Base-by-base conservation (phyloP, 2,329 filamentous ascomycete species). In the Cryphonectria japonica region DNA sequence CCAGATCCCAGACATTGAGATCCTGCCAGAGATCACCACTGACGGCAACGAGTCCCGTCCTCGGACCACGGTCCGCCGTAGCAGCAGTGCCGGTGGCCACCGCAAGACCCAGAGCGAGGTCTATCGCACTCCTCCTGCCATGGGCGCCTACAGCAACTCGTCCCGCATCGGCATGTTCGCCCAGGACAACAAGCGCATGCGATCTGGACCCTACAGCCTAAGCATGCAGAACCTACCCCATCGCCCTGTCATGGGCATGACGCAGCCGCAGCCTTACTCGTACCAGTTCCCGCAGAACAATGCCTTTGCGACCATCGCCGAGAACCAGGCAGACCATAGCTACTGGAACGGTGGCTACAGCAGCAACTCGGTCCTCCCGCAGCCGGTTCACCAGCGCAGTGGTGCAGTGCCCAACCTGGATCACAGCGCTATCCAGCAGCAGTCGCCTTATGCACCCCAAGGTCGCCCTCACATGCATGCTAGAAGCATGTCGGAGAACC, bases 1-100 rank as follows among this genome's bases (percentile, higher is more conserved):
- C 4, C 83, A 85, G 69, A 84, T 89, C 1, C 87, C 87, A 0
- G 87, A 89, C 72, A 86, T 89, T 69, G 87, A 89, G 78, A 86
- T 89, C 26, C 81, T 89, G 4, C 87, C 87, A 1, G 85, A 86
- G 71, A 86, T 89, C 73, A 79, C 80, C 19, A 83, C 82, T 50
- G 81, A 82, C 13, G 75, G 77, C 43, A 74, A 69, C 14, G 67
- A 71, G 63, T 52, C 71, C 8, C 64, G 71, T 16, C 67, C 74
- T 1, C 77, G 77, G 9, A 76, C 69, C n/a, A 66, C 66, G 43
- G 74, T 76, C 62, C 57, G 71, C 52, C 46, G 66, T 26, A 63
- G 77, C 32, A 79, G 78, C 72, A 74, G 72, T 46, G 71, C 64
- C 46, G 71, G 59, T 57, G 69, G 41, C 52, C 71, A 73, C 50